Base-by-base conservation (phyloP, 176 grass and related monocot species). In the Raddia distichophylla region DNA sequence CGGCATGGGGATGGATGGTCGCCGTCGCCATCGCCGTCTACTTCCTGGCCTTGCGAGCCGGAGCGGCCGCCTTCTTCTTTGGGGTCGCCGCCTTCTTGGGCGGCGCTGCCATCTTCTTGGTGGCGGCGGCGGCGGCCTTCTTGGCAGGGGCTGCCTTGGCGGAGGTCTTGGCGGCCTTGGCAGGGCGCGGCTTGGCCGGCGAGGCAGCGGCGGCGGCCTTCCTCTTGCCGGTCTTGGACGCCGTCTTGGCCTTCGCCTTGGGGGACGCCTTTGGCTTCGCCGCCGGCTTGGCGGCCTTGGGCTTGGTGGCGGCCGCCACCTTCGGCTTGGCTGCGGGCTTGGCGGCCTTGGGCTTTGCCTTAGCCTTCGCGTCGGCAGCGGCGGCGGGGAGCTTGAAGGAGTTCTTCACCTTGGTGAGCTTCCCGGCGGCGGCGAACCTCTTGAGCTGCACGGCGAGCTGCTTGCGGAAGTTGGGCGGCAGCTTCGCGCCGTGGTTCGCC, bases 381-480 rank as follows among this genome's bases (percentile, higher is more conserved):
- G 66, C 0, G 60, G 32, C 1, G 0, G 67, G n/a, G 3, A 98
- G 75, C 86, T 95, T 98, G 86, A 87, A 98, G 1, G 95, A 98
- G 71, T 86, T 84, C 88, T 98, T 98, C 4, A 95, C 86, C 61
- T 86, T 91, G 18, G 71, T 64, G 10, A 98, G 84, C 86, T 90
- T 94, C 4, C 84, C 92, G 0, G 79, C 55, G 17, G 86, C 84
- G 2, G 42, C 55, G 8, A 93, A 86, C 90, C 89, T 93, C 84
- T 93, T 98, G 22, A 98, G 75, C 17, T 97, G 85, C 17, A 12
- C 9, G 1, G 75, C 20, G 17, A 98, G 40, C 5, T 74, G 73
- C 90, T 95, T 98, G 61, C 55, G 67, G 80, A 90, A 98, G 85
- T 95, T 91, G 50, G 78, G 0, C 1, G 92, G 88, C 6, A 98